phyloP scores from a whole-genome alignment of 2,329 filamentous ascomycete species.

The Bipolaris cookei region DNA sequence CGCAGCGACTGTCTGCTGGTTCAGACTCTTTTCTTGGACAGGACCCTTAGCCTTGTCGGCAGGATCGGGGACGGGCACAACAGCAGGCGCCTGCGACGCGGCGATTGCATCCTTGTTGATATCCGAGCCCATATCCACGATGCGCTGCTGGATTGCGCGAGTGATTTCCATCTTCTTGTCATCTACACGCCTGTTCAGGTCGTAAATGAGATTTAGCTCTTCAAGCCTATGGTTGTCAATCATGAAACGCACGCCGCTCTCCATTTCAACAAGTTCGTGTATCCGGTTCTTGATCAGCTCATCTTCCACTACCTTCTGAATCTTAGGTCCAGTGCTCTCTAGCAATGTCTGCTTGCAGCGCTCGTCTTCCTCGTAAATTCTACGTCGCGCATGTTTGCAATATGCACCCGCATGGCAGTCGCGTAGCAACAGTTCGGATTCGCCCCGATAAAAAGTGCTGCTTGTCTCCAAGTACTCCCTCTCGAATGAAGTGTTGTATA shows the following conservation, averaged over 20 bases:
- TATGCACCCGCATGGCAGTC: constrained; percentile 83
- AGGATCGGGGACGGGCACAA: constrained; percentile 51
- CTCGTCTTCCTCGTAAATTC: constrained; percentile 80
- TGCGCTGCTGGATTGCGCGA: constrained; percentile 72
- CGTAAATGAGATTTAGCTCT: constrained; percentile 81
- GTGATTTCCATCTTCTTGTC: constrained; percentile 73
- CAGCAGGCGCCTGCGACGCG: constrained; percentile 62
- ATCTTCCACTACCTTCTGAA: constrained; percentile 77
- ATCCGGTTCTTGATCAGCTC: constrained; percentile 81
- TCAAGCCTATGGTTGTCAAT: constrained; percentile 84
- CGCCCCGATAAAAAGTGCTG: constrained; percentile 73
- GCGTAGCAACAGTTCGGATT: constrained; percentile 76
- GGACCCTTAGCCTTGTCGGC: constrained; percentile 58
- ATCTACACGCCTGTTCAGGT: constrained; percentile 79
- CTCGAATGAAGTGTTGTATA: constrained; percentile 87
- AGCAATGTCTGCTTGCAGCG: constrained; percentile 85
- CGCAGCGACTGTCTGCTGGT: constrained; percentile 83
- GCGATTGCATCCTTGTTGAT: constrained; percentile 73
- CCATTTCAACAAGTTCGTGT: constrained; percentile 80
- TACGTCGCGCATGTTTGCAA: constrained; percentile 74
- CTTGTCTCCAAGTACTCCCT: constrained; percentile 75
- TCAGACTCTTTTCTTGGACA: constrained; percentile 59
- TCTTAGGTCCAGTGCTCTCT: constrained; percentile 71
- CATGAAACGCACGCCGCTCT: constrained; percentile 88
- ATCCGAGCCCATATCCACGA: constrained; percentile 79